Percentiles rank a stretch among this genome's conserved stretches.
Evolutionary conservation across 2,329 filamentous ascomycete genomes (phyloP).

Genomic region (Neoscytalidium dimidiatum): DNA sequence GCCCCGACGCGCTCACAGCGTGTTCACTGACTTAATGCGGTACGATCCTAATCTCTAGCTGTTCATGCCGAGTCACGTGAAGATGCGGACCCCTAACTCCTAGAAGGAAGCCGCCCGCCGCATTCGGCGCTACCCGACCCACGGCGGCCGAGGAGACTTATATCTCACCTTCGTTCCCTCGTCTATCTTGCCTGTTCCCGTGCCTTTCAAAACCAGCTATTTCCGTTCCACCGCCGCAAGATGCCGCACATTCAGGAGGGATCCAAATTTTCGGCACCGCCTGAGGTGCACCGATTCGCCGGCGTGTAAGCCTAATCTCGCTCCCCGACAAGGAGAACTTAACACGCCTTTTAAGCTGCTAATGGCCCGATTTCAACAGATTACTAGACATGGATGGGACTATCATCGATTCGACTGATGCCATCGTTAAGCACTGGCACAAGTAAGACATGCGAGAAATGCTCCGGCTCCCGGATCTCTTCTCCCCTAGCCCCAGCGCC

Average conservation of each 20-base stretch:
- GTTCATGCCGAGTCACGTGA: background rate
- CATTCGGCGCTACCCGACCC: slow-evolving; percentile 11
- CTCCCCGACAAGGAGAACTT: slow-evolving; percentile 17
- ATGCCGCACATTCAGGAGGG: slow-evolving; percentile 23
- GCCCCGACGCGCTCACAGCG: too few relatives aligned
- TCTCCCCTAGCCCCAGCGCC: background rate
- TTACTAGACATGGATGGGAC: slow-evolving; percentile 81
- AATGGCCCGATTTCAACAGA: slow-evolving; percentile 31
- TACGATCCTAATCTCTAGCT: background rate
- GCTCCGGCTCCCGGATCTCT: slow-evolving; percentile 3
- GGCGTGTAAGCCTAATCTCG: slow-evolving; percentile 38
- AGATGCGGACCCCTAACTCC: background rate
- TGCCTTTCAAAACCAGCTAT: background rate
- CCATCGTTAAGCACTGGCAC: slow-evolving; percentile 77
- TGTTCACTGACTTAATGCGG: background rate
- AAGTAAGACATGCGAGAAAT: slow-evolving; percentile 54
- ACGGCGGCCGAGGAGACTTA: background rate
- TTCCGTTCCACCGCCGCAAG: background rate
- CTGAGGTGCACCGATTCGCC: slow-evolving; percentile 42
- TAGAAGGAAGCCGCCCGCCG: slow-evolving; percentile 10
- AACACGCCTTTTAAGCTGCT: slow-evolving; percentile 10
- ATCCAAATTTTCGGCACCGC: slow-evolving; percentile 43
- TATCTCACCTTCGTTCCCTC: slow-evolving; percentile 4
- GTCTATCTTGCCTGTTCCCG: background rate
- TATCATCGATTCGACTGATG: slow-evolving; percentile 78